Evolutionary conservation across 306 rosid genomes (phyloP), one percentile per base, ranked within the genome.

Genomic region (Hippophae gyantsensis): DNA sequence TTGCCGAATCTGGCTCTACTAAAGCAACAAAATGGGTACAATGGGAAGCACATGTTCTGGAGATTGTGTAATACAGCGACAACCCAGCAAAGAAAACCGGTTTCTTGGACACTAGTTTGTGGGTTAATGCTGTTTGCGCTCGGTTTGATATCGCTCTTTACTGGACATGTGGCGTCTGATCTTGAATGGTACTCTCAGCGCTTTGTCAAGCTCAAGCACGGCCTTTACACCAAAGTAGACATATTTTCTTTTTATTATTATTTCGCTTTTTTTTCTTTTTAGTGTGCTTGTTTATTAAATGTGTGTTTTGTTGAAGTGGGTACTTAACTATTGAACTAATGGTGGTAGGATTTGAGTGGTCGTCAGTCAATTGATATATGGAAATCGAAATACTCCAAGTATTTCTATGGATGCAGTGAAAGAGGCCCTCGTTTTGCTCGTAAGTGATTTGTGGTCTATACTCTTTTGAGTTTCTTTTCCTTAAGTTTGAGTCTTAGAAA

Each of bases 151-250:
- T 93, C 99, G 10, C 92, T 93, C 41, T 73, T 93, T 69, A 88
- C 97, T 1, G 99, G 97, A 50, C 99, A 93, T 40, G 78, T 88
- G 5, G 95, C 84, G 23, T 93, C 99, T 81, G 82, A 93, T 74
- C 89, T 88, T 67, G 99, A 92, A 68, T 92, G 93, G 93, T 93
- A 93, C 75, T 86, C 94, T 18, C 95, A 81, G 42, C 89, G 89
- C 63, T 67, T 90, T 43, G 82, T 60, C 26, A 78, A 69, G 63
- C 84, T 32, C 38, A 32, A 32, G 5, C 38, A 57, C 72, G 50
- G 75, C 44, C 69, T 87, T 56, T 86, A 85, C 78, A 68, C 85
- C 52, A 47, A 65, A 57, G 7, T 25, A 5, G 47, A 32, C 38
- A 32, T 32, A 32, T 32, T 32, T 32, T 32, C 38, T 32, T 32